A percentile compares a stretch with the other conserved stretches of the same genome.
phyloP scores from a whole-genome alignment of 2,329 filamentous ascomycete genomes.

The Colletotrichum filicis region DNA sequence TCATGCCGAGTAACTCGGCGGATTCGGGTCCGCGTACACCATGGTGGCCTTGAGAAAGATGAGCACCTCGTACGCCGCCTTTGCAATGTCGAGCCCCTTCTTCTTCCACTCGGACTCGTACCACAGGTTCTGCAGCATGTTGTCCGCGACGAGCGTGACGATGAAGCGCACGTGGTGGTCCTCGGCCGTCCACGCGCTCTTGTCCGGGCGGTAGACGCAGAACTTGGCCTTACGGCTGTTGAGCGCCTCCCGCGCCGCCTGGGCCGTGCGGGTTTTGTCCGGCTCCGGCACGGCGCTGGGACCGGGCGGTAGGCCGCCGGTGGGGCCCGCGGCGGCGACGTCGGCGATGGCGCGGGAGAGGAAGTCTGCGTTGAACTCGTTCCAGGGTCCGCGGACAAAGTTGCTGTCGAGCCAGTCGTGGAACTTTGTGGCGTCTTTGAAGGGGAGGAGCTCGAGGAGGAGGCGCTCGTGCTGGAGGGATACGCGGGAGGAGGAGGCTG shows the following conservation, averaged over 20 bases:
- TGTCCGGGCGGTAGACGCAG: conserved; percentile 49
- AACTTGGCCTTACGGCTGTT: conserved; percentile 42
- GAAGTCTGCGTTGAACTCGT: conserved; percentile 49
- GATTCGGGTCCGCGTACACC: conserved; percentile 37
- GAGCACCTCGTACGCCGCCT: conserved; percentile 50
- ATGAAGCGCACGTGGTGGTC: conserved; percentile 54
- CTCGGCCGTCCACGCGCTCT: conserved; percentile 47
- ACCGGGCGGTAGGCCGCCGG: background rate
- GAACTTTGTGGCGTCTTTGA: conserved; percentile 47
- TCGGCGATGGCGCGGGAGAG: conserved; percentile 36
- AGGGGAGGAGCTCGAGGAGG: conserved; percentile 51
- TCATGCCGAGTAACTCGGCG: conserved; percentile 42
- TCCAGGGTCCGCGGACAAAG: conserved; percentile 48
- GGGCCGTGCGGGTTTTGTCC: conserved; percentile 46
- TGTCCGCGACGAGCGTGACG: conserved; percentile 47
- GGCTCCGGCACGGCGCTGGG: conserved; percentile 40
- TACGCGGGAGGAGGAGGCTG: conserved; percentile 27
- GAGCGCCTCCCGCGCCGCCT: conserved; percentile 46
- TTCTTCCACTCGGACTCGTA: conserved; percentile 45
- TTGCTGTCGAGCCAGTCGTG: conserved; percentile 47
- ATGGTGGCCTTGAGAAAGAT: conserved; percentile 44
- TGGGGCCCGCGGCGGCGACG: background rate
- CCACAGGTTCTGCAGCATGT: conserved; percentile 47
- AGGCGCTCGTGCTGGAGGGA: conserved; percentile 50
- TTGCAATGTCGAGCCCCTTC: conserved; percentile 43